phyloP scores from a whole-genome alignment of 768 basidiomycete genomes.

The Rhizopogon vinicolor region DNA sequence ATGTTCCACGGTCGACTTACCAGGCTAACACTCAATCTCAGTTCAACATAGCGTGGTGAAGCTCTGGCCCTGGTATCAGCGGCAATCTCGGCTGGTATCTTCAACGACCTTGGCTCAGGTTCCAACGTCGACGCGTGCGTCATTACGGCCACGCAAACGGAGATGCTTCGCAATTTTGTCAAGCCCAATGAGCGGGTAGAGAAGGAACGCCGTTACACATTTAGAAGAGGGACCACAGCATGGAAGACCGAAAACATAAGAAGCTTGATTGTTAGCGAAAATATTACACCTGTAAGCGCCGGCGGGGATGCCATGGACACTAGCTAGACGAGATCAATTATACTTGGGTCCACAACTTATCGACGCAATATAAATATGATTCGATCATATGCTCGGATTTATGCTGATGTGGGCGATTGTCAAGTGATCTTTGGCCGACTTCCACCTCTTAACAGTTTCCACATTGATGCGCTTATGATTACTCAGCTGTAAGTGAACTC shows the following conservation, averaged over 20 bases:
- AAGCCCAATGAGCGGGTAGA: conserved; percentile 83
- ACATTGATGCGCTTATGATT: too few relatives aligned
- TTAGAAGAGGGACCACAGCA: conserved; percentile 84
- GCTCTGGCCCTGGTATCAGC: conserved; percentile 80
- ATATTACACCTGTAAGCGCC: conserved; percentile 42
- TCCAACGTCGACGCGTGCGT: conserved; percentile 98
- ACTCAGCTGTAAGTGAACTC: too few relatives aligned
- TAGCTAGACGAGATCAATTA: conserved; percentile 36
- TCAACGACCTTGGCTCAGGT: conserved; percentile 98
- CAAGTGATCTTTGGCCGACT: too few relatives aligned
- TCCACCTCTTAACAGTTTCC: too few relatives aligned
- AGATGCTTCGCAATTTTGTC: conserved; percentile 92
- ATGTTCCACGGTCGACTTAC: conserved; percentile 15
- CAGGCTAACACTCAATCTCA: not conserved
- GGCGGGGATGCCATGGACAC: conserved; percentile 77
- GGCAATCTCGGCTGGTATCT: conserved; percentile 94
- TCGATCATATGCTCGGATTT: not conserved
- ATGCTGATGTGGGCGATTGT: too few relatives aligned
- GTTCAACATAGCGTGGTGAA: conserved; percentile 56
- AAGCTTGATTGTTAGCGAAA: conserved; percentile 68
- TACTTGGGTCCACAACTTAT: not conserved
- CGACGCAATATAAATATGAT: too few relatives aligned
- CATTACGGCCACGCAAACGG: conserved; percentile 81
- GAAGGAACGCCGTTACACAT: conserved; percentile 68
- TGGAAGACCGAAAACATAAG: conserved; percentile 81